phyloP scores from a whole-genome alignment of 2,329 filamentous ascomycete species.

The Cladophialophora bantiana region DNA sequence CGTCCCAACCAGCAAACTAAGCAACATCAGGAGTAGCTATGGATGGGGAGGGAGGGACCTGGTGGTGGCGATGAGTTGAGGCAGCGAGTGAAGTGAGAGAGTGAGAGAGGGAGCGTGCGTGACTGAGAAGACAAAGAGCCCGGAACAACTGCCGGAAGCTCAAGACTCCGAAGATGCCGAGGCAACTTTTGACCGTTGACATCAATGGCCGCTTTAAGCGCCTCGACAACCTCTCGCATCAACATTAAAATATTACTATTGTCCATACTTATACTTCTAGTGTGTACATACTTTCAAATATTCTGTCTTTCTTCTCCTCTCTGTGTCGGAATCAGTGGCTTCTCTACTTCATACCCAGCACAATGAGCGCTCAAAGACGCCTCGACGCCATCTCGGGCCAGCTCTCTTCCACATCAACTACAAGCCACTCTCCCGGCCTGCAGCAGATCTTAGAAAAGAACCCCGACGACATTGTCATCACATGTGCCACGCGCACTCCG shows the following conservation, averaged over 20 bases:
- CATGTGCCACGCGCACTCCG: constrained; percentile 86
- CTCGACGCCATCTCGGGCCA: constrained; percentile 36
- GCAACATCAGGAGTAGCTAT: neutral
- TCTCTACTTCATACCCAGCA: neutral
- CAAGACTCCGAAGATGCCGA: constrained; percentile 3
- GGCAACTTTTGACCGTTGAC: neutral
- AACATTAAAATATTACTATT: neutral
- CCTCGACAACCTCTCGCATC: neutral
- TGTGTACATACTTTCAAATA: neutral
- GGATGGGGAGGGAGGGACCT: too few species aligned
- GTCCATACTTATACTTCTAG: neutral
- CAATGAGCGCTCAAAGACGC: constrained; percentile 34
- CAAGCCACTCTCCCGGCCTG: constrained; percentile 50
- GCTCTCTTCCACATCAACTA: constrained; percentile 25
- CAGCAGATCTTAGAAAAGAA: constrained; percentile 65
- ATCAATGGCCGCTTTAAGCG: neutral
- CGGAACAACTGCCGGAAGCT: constrained; percentile 18
- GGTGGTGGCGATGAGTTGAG: too few species aligned
- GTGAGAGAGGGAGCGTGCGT: neutral
- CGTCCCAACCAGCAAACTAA: neutral
- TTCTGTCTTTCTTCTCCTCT: neutral
- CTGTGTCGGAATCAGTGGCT: neutral
- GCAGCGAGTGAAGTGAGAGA: neutral
- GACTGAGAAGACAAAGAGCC: neutral
- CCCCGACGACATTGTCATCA: constrained; percentile 81